Base-by-base conservation (phyloP, 129 eudicot genomes). In the Oenanthe sinensis region DNA sequence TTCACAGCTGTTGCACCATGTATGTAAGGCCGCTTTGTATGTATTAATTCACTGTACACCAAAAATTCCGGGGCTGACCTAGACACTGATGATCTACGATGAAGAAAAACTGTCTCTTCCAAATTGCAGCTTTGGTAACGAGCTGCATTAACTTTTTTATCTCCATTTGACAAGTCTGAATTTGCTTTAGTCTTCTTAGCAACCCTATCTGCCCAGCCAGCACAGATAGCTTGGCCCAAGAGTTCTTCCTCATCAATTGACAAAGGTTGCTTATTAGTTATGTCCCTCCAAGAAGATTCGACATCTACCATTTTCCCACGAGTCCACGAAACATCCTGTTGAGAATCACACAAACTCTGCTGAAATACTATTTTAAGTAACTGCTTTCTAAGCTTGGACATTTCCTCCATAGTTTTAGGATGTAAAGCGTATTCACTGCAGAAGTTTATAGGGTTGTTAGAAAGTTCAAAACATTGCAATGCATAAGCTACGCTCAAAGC, bases 161-260 rank as follows among this genome's bases (percentile, higher is more conserved):
- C 98, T 60, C 82, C 92, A 26, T 91, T 94, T 1, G 92, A 73
- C 75, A 77, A 76, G 6, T 71, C 72, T 9, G 79, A 77, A 85
- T 78, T 40, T 47, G 90, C 84, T 84, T 75, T 85, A 2, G 81
- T 69, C 33, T 91, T 92, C 80, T 82, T 92, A 4, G 97, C 99
- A 62, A 92, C 92, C 84, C 95, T 84, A 75, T 92, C 97, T 20
- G 92, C 99, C 99, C 96, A 96, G 37, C 99, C 99, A 12, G 99
- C 94, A 77, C 97, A 96, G 60, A 96, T 96, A 30, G 99, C 91
- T 87, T 90, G 91, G 60, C 96, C 88, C 58, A 96, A 85, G 63
- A 96, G 84, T 81, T 88, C 91, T 80, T 96, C 97, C 79, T 96
- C 97, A 13, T 79, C 84, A 65, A 83, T 50, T 76, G 40, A 44